Base-by-base conservation (phyloP, 768 basidiomycete species). In the Crucibulum laeve region DNA sequence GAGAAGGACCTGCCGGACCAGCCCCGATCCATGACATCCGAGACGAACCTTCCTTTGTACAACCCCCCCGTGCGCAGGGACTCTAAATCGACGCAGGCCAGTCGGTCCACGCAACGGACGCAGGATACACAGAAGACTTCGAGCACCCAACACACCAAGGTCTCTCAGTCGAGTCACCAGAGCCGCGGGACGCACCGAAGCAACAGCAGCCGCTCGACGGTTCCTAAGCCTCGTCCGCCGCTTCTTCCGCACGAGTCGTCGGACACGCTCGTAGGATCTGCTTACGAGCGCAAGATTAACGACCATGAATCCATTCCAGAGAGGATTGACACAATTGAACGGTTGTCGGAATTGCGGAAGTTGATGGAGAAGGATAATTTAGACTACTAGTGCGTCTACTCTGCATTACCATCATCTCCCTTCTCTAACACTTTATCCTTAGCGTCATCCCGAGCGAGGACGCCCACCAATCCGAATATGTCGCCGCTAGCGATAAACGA, bases 401-500 rank as follows among this genome's bases (percentile, higher is more conserved):
- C 28, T 7, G 8, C 42, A 15, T 36, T 50, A 19, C 8, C 30
- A n/a, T 45, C 23, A 22, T 42, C 26, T 23, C 25, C 15, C 15
- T 30, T 22, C 37, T 32, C 45, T 43, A 24, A 26, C 24, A 10
- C 42, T 44, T 42, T 42, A 46, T 54, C 33, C 34, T 35, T 32
- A 91, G 88, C 53, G 60, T 90, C 50, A 61, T 91, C 37, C 88
- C 88, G 2, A 80, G 75, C 25, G 87, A 88, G 60, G 90, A 92
- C 55, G 83, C 87, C 4, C 90, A 92, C 57, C 77, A 79, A 40
- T 89, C 88, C 0, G 90, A 92, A 61, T 91, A 89, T 47, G 84
- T 90, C 19, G 78, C 87, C 14, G 60, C 73, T 5, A 78, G 80
- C 45, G 90, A 92, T 61, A 85, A 84, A 59, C 78, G 90, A 38